These are phyloP conservation scores for Stramenopiles sp. DNA, from an alignment of 352 stramenopile genomes.

Conservation along the genomic window DNA sequence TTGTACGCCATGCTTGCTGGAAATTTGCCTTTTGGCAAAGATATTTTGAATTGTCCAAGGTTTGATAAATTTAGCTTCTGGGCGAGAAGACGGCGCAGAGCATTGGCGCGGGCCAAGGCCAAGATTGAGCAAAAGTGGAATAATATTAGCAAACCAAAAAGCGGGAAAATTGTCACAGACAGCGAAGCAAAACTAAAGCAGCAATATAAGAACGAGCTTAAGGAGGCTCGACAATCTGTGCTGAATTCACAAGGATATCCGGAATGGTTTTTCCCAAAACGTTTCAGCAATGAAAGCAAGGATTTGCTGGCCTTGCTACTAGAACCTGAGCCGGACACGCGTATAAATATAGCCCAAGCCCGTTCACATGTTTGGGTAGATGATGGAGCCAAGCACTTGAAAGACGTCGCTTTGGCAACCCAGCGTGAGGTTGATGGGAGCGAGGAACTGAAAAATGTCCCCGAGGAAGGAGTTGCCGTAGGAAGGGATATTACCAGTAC, in stretches of 20 bases:
- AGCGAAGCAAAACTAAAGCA: no score
- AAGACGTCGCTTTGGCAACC: neutral
- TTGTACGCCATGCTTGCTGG: neutral
- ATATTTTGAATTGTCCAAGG: slow-evolving; percentile 71
- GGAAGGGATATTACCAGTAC: neutral
- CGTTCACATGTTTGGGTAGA: slow-evolving; percentile 43
- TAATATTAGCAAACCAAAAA: slow-evolving; percentile 49
- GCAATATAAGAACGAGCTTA: slow-evolving; percentile 10
- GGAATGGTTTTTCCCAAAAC: slow-evolving; percentile 49
- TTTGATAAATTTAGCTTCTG: slow-evolving; percentile 81
- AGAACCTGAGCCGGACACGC: slow-evolving; percentile 49
- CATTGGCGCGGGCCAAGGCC: slow-evolving; percentile 41
- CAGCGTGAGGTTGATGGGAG: neutral
- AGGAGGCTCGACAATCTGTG: neutral
- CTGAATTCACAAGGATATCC: slow-evolving; percentile 34
- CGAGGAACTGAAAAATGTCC: no score
- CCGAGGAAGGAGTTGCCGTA: no score
- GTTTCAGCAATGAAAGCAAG: slow-evolving; percentile 49
- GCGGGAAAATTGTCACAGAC: slow-evolving; percentile 18
- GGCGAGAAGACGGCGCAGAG: slow-evolving; percentile 52
- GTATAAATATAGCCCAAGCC: slow-evolving; percentile 45
- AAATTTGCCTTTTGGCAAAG: slow-evolving; percentile 39
- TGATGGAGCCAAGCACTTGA: neutral
- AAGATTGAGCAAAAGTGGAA: slow-evolving; percentile 33
- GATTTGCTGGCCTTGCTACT: slow-evolving; percentile 46